Conservation (phyloP, 257 asterid genomes). For the Cinchona pubescens region DNA sequence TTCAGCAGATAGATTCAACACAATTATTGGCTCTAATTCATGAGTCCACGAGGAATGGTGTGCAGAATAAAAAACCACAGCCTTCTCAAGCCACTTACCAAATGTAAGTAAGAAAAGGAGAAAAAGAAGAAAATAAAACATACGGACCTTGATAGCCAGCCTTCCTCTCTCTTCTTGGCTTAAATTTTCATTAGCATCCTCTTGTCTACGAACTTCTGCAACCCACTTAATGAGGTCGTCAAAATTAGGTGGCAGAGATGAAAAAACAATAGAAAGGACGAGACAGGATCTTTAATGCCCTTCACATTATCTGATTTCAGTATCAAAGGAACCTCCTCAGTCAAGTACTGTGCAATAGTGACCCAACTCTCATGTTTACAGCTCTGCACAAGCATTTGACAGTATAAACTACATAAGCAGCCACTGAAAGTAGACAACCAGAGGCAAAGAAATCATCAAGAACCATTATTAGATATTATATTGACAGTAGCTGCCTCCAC, state of each 20-base stretch:
- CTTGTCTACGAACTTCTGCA: conserved; percentile 81
- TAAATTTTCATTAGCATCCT: conserved; percentile 56
- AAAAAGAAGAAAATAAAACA: not conserved
- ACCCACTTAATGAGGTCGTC: conserved; percentile 86
- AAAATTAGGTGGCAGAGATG: conserved; percentile 74
- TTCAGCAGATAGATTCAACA: conserved; percentile 12
- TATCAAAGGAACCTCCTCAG: conserved; percentile 78
- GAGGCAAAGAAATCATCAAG: not conserved
- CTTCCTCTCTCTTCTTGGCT: conserved; percentile 89
- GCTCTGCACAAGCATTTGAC: conserved; percentile 52
- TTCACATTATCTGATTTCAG: conserved; percentile 49
- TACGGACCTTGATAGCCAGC: conserved; percentile 71
- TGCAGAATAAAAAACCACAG: not conserved
- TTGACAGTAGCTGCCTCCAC: not conserved
- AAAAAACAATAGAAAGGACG: conserved; percentile 58
- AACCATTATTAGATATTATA: not conserved
- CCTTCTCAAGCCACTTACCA: conserved; percentile 8
- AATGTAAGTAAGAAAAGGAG: not conserved
- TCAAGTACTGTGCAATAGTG: conserved; percentile 68
- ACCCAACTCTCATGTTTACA: conserved; percentile 95
- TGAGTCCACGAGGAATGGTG: not conserved
- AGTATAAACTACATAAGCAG: conserved; percentile 19
- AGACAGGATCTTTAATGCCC: conserved; percentile 54
- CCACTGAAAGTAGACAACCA: not conserved
- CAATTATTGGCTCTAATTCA: not conserved